Percentiles rank a stretch among this genome's conserved stretches.
These are phyloP conservation scores for Fragaria vesca DNA, from an alignment of 306 rosid genomes.

Conservation along the genomic window DNA sequence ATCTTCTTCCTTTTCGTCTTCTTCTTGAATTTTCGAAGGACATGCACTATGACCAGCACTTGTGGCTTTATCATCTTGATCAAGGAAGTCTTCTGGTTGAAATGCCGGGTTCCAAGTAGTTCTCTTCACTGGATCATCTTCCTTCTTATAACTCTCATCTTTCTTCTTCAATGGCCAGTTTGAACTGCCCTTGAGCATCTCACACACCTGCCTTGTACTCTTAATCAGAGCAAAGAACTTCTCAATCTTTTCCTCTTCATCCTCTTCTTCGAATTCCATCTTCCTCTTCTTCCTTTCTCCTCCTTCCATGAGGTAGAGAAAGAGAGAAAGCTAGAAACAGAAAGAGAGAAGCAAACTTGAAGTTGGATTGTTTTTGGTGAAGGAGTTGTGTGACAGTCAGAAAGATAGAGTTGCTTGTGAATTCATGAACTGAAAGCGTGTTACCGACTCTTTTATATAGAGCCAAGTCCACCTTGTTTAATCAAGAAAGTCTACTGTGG, in stretches of 20 bases:
- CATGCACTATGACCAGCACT: conserved; percentile 10
- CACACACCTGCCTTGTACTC: conserved; percentile 53
- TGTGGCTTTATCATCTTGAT: conserved; percentile 10
- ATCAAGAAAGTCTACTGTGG: background rate
- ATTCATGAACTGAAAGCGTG: conserved; percentile 20
- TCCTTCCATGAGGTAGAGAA: background rate
- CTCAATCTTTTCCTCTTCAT: conserved; percentile 56
- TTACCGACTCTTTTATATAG: conserved; percentile 17
- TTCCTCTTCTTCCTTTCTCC: conserved; percentile 37
- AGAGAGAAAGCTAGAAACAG: background rate
- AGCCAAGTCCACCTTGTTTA: conserved; percentile 15
- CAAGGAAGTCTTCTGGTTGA: conserved; percentile 71
- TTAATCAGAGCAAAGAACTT: conserved; percentile 67
- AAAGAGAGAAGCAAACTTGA: background rate
- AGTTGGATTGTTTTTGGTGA: background rate
- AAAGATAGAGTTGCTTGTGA: background rate
- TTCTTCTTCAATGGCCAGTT: conserved; percentile 15
- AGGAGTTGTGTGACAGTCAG: background rate
- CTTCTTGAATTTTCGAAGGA: conserved; percentile 29
- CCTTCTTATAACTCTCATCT: background rate
- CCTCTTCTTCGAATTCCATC: conserved; percentile 33
- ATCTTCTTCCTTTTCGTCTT: conserved; percentile 12
- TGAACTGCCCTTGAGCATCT: conserved; percentile 26
- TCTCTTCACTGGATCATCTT: background rate
- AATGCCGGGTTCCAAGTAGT: conserved; percentile 65